Evolutionary conservation across 2,329 filamentous ascomycete species (phyloP).

Genomic region (Fusarium begoniae): DNA sequence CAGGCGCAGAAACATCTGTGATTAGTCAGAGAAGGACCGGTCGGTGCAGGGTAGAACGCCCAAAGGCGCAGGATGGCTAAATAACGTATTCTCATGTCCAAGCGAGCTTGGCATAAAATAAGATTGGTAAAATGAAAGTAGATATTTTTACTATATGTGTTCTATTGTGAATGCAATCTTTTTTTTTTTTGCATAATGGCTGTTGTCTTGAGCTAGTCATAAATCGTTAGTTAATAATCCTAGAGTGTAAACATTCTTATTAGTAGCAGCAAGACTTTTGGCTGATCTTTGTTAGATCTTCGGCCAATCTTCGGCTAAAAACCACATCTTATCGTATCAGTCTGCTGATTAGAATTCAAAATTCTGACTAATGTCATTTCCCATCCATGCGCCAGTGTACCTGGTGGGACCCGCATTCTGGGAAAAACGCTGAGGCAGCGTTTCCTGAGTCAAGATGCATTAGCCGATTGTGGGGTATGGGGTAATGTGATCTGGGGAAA

Average conservation of each 20-base stretch:
- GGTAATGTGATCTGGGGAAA: not conserved
- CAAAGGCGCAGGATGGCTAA: not conserved
- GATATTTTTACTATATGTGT: no score
- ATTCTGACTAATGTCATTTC: not conserved
- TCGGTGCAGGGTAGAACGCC: rapidly evolving
- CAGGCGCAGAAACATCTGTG: not conserved
- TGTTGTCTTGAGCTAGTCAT: no score
- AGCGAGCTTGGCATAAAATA: no score
- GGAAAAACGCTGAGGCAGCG: not conserved
- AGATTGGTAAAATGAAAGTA: no score
- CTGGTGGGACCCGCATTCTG: not conserved
- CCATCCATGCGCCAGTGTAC: not conserved
- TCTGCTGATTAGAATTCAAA: no score
- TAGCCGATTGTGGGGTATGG: not conserved
- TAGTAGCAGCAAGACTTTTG: no score
- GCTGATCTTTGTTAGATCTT: no score
- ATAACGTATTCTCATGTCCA: not conserved
- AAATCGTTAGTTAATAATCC: no score
- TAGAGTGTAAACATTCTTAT: no score
- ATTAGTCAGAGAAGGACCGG: not conserved
- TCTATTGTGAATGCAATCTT: no score
- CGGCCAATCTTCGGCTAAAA: not conserved
- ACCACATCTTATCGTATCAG: no score
- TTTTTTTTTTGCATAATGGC: no score
- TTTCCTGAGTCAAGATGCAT: not conserved